These are phyloP conservation scores for Pythium scleroteichum DNA, from an alignment of 352 stramenopile species.

Conservation along the genomic window DNA sequence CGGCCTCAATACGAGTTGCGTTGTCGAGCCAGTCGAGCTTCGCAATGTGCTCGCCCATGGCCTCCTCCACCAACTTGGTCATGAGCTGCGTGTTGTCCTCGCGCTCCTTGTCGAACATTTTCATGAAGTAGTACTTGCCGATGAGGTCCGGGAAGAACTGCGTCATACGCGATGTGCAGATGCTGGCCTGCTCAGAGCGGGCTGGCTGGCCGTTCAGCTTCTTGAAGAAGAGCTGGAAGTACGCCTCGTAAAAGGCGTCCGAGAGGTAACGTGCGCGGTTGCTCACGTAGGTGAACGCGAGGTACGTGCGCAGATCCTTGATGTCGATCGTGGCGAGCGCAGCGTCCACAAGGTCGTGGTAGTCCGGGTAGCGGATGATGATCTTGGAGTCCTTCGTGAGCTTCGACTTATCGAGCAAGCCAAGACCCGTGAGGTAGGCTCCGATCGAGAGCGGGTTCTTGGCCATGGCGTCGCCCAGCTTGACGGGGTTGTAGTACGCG, in stretches of 20 bases:
- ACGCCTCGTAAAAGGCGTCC: conserved; percentile 69
- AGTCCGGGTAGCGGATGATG: conserved; percentile 46
- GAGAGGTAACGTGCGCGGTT: conserved; percentile 36
- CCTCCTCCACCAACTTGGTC: conserved; percentile 76
- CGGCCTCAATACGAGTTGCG: conserved; percentile 61
- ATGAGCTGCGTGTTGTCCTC: conserved; percentile 75
- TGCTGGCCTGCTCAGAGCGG: conserved; percentile 56
- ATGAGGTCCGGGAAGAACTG: conserved; percentile 38
- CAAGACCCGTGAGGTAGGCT: conserved; percentile 41
- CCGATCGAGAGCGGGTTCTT: conserved; percentile 57
- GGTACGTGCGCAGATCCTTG: conserved; percentile 49
- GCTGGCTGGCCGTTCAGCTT: conserved; percentile 63
- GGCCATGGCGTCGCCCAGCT: conserved; percentile 48
- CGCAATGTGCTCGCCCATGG: conserved; percentile 76
- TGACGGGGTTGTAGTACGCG: conserved; percentile 79
- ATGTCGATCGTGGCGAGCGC: conserved; percentile 34
- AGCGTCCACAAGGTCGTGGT: conserved; percentile 49
- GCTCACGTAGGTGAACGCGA: conserved; percentile 51
- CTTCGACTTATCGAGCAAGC: conserved; percentile 31
- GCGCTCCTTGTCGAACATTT: conserved; percentile 69
- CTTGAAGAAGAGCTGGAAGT: conserved; percentile 87
- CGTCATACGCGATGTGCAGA: no score
- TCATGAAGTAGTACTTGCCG: conserved; percentile 80
- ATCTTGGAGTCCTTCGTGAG: conserved; percentile 38
- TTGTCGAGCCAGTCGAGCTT: conserved; percentile 90